A percentile compares a stretch with the other conserved stretches of the same genome.
phyloP scores from a whole-genome alignment of 305 asterid genomes.

The Fraxinus floribunda region DNA sequence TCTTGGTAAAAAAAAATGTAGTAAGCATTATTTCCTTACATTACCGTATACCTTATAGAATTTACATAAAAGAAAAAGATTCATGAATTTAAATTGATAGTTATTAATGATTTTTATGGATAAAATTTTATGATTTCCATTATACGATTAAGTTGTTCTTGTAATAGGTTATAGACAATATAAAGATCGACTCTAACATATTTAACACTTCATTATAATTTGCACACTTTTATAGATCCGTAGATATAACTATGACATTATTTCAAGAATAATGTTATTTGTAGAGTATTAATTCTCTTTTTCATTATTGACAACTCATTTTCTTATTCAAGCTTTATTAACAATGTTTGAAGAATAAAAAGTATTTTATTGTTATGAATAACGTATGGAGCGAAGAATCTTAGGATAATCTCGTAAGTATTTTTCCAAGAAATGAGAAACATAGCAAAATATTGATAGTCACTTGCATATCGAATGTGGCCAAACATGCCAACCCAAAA shows the following conservation, averaged over 20 bases:
- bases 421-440: background rate
- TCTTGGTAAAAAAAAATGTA: too few species aligned
- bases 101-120: background rate
- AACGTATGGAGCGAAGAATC: background rate
- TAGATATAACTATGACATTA: background rate
- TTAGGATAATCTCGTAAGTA: background rate
- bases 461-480: background rate
- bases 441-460: background rate
- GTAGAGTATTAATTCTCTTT: background rate
- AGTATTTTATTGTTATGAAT: background rate
- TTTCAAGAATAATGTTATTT: background rate
- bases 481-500: background rate
- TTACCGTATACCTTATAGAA: background rate
- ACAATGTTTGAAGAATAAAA: background rate
- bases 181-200: background rate
- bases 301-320: too few species aligned
- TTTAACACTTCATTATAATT: background rate
- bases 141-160: too few species aligned
- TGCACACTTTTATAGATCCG: too few species aligned
- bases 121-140: background rate
- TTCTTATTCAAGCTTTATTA: background rate
- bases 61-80: background rate
- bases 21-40: too few species aligned
- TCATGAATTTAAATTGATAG: background rate
- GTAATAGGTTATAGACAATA: background rate